A percentile compares a stretch with the other conserved stretches of the same genome.
These are phyloP conservation scores for Mycotypha africana DNA, from an alignment of 371 early-diverging fungal species.

Conservation along the genomic window DNA sequence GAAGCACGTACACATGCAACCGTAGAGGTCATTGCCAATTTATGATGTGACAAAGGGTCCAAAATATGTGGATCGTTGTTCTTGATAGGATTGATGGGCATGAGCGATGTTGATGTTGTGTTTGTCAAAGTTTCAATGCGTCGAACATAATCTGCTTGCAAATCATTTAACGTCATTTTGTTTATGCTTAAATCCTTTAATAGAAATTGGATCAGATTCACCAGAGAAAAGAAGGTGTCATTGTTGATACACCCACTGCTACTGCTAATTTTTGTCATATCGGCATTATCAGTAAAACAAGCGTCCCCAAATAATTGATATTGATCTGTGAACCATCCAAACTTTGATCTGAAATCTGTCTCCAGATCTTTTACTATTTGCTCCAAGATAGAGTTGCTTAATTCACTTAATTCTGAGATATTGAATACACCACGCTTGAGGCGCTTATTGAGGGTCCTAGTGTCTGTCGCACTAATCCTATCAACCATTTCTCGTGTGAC, in stretches of 20 bases:
- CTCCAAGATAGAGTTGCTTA: constrained; percentile 69
- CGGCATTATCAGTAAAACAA: too few species aligned
- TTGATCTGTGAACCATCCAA: constrained; percentile 35
- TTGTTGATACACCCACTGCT: too few species aligned
- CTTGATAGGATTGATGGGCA: too few species aligned
- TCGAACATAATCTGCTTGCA: constrained; percentile 59
- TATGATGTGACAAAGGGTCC: too few species aligned
- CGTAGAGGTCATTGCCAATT: too few species aligned
- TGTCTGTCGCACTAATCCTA: constrained; percentile 48
- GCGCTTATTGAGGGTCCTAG: constrained; percentile 52
- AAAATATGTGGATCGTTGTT: too few species aligned
- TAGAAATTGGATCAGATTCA: constrained; percentile 50
- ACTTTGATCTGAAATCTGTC: constrained; percentile 40
- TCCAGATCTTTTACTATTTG: constrained; percentile 59
- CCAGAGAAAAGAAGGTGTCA: constrained; percentile 46
- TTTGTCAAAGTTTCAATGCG: constrained; percentile 45
- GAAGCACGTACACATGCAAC: too few species aligned
- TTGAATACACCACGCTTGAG: constrained; percentile 60
- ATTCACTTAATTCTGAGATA: constrained; percentile 60
- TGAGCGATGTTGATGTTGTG: not conserved
- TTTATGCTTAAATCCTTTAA: constrained; percentile 54
- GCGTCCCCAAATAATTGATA: too few species aligned
- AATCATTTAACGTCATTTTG: constrained; percentile 57
- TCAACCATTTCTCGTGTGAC: constrained; percentile 31
- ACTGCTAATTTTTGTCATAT: too few species aligned